Percentiles rank a stretch among this genome's conserved stretches.
phyloP scores from a whole-genome alignment of 164 flowering plant species.

The Annona squamosa region DNA sequence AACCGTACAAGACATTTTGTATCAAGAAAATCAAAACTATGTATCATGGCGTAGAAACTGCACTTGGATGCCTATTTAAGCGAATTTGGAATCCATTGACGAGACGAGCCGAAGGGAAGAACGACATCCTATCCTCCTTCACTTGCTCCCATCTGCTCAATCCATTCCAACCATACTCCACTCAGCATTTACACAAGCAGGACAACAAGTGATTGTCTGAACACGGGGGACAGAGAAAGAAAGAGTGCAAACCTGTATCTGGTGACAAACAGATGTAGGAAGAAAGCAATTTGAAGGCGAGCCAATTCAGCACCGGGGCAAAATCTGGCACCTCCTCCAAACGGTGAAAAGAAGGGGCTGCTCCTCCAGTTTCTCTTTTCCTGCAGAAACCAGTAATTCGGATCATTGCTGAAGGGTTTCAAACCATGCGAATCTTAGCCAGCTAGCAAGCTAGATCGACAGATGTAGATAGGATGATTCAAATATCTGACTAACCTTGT shows the following conservation, averaged over 20 bases:
- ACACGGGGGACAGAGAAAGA: background rate
- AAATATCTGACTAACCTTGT: constrained; percentile 37
- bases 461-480: background rate
- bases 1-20: background rate
- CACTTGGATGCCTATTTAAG: constrained; percentile 17
- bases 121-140: constrained; percentile 69
- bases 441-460: background rate
- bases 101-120: constrained; percentile 86
- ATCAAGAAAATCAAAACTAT: background rate
- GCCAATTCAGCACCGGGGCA: constrained; percentile 92
- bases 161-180: background rate
- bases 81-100: constrained; percentile 71
- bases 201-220: background rate
- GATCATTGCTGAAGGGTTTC: background rate
- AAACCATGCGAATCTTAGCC: background rate
- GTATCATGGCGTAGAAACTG: background rate
- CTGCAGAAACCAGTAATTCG: constrained; percentile 19
- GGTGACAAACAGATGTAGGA: constrained; percentile 62
- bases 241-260: constrained; percentile 35
- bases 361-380: constrained; percentile 77
- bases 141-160: constrained; percentile 60
- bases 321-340: constrained; percentile 81
- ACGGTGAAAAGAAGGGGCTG: constrained; percentile 57
- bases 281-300: constrained; percentile 75
- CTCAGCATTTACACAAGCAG: background rate